Conservation (phyloP, 1,284 basidiomycete species). For the Retiboletus fuscus region DNA sequence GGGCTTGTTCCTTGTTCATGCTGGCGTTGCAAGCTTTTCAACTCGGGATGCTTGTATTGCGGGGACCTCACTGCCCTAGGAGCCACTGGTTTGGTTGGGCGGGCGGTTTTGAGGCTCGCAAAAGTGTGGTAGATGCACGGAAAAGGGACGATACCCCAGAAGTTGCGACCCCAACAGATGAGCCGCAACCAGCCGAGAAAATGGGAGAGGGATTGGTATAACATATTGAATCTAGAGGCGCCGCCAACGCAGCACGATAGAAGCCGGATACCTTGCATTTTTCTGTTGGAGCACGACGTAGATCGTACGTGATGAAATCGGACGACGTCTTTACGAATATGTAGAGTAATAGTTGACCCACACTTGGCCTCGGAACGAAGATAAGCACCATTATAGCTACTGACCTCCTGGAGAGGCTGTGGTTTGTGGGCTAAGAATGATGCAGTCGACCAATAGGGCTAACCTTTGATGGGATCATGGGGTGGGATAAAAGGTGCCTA, state of each 20-base stretch:
- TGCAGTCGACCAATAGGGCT: background rate
- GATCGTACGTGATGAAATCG: background rate
- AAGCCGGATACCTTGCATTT: background rate
- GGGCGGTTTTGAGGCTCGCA: conserved; percentile 59
- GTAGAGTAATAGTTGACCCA: background rate
- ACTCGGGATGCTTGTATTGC: conserved; percentile 57
- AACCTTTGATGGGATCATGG: background rate
- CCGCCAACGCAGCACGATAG: conserved; percentile 17
- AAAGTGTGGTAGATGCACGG: conserved; percentile 37
- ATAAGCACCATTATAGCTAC: background rate
- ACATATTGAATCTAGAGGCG: conserved; percentile 1
- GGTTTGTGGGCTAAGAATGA: background rate
- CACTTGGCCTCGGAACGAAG: background rate
- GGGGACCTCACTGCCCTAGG: conserved; percentile 66
- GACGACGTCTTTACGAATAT: conserved; percentile 5
- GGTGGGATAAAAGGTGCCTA: background rate
- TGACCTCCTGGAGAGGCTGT: background rate
- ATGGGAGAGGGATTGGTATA: conserved; percentile 9
- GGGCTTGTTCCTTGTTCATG: conserved; percentile 62
- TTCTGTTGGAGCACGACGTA: background rate
- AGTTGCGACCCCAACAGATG: background rate
- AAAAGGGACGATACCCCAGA: background rate
- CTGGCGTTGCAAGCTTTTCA: conserved; percentile 63
- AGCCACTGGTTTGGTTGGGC: conserved; percentile 69
- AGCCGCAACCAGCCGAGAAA: conserved; percentile 17